Percentiles rank a stretch among this genome's conserved stretches.
Conservation (phyloP, 495 filamentous ascomycete species). For the Penicillium roqueforti region DNA sequence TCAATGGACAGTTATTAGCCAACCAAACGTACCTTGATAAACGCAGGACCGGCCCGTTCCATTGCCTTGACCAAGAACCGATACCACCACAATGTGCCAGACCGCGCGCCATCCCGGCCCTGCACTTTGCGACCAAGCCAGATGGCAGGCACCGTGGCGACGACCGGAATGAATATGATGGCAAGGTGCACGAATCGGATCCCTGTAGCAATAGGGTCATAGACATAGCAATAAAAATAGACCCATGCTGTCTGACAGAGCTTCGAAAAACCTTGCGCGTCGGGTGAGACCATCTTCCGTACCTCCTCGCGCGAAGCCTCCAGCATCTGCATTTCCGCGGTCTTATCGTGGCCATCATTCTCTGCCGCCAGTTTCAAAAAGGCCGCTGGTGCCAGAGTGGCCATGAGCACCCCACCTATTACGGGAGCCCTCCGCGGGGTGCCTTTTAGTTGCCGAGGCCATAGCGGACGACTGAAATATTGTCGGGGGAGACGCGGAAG, state of each 20-base stretch:
- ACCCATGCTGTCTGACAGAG: slow-evolving; percentile 52
- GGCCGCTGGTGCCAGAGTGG: slow-evolving; percentile 56
- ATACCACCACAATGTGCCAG: slow-evolving; percentile 94
- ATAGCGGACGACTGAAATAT: slow-evolving; percentile 13
- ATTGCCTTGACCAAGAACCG: slow-evolving; percentile 79
- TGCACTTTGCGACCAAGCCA: slow-evolving; percentile 65
- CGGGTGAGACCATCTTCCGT: slow-evolving; percentile 56
- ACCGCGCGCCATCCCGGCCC: slow-evolving; percentile 62
- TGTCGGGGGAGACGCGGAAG: slow-evolving; percentile 15
- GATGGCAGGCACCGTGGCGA: slow-evolving; percentile 71
- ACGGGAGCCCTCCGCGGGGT: slow-evolving; percentile 25
- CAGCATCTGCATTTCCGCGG: slow-evolving; percentile 80
- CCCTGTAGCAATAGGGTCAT: slow-evolving; percentile 85
- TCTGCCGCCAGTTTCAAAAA: slow-evolving; percentile 72
- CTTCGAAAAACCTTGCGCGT: slow-evolving; percentile 53
- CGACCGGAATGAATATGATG: slow-evolving; percentile 86
- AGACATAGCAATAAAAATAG: slow-evolving; percentile 66
- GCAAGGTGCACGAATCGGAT: slow-evolving; percentile 80
- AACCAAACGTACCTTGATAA: slow-evolving; percentile 74
- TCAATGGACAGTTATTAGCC: neutral
- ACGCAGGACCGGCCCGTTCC: slow-evolving; percentile 93
- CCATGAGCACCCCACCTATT: slow-evolving; percentile 42
- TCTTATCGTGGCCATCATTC: slow-evolving; percentile 58
- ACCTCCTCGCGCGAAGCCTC: slow-evolving; percentile 74
- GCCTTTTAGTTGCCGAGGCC: slow-evolving; percentile 29